These are phyloP conservation scores for Lecanicillium sp. DNA, from an alignment of 2,329 filamentous ascomycete species.

Conservation along the genomic window DNA sequence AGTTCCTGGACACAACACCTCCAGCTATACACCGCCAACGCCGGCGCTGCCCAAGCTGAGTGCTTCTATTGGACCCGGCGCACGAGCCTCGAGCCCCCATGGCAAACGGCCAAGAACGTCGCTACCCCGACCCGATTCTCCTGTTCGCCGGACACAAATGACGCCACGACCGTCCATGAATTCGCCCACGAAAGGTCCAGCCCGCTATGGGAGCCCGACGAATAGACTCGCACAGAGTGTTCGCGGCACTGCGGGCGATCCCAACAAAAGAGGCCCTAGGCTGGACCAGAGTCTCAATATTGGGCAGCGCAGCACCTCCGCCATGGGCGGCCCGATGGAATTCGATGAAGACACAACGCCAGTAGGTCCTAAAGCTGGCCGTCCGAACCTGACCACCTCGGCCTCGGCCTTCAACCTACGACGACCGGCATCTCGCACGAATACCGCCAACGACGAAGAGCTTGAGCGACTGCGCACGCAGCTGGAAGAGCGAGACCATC, in stretches of 20 bases:
- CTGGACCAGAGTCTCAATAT: conserved; percentile 43
- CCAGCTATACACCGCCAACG: conserved; percentile 55
- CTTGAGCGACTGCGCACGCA: conserved; percentile 63
- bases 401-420: conserved; percentile 45
- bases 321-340: conserved; percentile 42
- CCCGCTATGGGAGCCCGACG: conserved; percentile 34
- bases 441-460: conserved; percentile 58
- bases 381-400: conserved; percentile 47
- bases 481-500: conserved; percentile 75
- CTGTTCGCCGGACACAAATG: conserved; percentile 61
- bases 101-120: conserved; percentile 65
- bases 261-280: conserved; percentile 45
- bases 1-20: conserved; percentile 47
- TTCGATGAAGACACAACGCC: conserved; percentile 53
- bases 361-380: conserved; percentile 40
- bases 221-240: conserved; percentile 58
- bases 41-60: conserved; percentile 72
- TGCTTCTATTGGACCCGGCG: conserved; percentile 71
- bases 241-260: conserved; percentile 52
- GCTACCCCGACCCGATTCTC: conserved; percentile 82
- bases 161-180: conserved; percentile 51
- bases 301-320: conserved; percentile 52
- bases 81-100: conserved; percentile 60
- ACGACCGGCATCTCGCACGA: conserved; percentile 45
- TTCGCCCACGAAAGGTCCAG: conserved; percentile 37